Conservation (phyloP, 352 stramenopile species). For the Globisporangium sylvaticum region DNA sequence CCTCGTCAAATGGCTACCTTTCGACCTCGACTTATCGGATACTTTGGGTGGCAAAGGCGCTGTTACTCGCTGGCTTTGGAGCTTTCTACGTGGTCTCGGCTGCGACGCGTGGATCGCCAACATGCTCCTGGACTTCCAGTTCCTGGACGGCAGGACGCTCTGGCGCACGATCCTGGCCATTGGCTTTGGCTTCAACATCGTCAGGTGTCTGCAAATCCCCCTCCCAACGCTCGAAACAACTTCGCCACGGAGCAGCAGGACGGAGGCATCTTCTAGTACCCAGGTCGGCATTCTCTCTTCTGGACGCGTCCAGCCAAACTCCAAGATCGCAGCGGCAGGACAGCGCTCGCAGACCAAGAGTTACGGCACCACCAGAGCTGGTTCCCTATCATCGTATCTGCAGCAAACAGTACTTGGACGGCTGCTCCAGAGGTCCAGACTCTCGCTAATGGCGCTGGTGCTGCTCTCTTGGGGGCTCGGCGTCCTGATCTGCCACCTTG, state of each 20-base stretch:
- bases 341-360: not conserved
- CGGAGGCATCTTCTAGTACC: not conserved
- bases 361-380: not conserved
- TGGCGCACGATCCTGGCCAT: not conserved
- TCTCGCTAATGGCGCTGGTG: not conserved
- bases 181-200: slow-evolving; percentile 1
- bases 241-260: not conserved
- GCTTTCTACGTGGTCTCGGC: not conserved
- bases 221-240: not conserved
- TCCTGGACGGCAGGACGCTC: not conserved
- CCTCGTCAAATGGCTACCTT: not conserved
- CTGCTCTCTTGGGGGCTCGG: slow-evolving; percentile 3
- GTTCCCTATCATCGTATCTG: not conserved
- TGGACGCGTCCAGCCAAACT: not conserved
- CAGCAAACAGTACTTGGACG: not conserved
- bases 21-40: not conserved
- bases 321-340: not conserved
- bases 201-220: not conserved
- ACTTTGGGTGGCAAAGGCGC: not conserved
- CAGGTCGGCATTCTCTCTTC: not conserved
- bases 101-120: slow-evolving; percentile 1
- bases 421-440: not conserved
- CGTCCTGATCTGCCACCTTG: slow-evolving; percentile 5
- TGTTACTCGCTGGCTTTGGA: slow-evolving; percentile 1
- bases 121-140: slow-evolving; percentile 11